Evolutionary conservation across 441 rosid species (phyloP).

Genomic region (Caryocar brasiliense): DNA sequence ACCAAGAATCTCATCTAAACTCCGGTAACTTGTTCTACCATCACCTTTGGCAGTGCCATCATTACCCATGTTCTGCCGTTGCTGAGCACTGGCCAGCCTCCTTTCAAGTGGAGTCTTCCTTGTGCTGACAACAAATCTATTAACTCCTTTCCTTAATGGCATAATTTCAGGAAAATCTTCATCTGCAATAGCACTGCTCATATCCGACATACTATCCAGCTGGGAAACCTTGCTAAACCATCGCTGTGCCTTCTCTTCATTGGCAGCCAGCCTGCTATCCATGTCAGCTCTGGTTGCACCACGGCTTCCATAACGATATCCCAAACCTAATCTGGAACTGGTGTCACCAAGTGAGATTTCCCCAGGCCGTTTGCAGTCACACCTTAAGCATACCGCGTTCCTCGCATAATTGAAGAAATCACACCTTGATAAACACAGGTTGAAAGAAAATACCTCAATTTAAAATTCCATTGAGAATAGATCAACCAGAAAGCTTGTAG

Average conservation of each 20-base stretch:
- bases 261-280: conserved; percentile 52
- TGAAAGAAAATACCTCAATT: not conserved
- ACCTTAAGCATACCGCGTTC: conserved; percentile 80
- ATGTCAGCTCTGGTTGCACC: conserved; percentile 27
- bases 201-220: conserved; percentile 37
- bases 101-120: conserved; percentile 84
- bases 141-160: conserved; percentile 97
- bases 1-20: conserved; percentile 38
- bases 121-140: conserved; percentile 90
- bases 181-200: conserved; percentile 41
- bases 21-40: conserved; percentile 14
- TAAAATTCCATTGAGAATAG: not conserved
- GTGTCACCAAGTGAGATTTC: conserved; percentile 19
- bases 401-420: conserved; percentile 66
- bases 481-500: not conserved
- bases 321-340: conserved; percentile 19
- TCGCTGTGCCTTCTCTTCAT: conserved; percentile 70
- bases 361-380: conserved; percentile 75
- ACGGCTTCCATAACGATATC: conserved; percentile 19
- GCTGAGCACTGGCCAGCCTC: conserved; percentile 48
- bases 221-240: conserved; percentile 71
- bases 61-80: conserved; percentile 17
- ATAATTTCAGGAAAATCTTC: conserved; percentile 94
- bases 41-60: conserved; percentile 8
- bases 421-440: conserved; percentile 43